Evolutionary conservation across 441 rosid genomes (phyloP).

Genomic region (Jatropha multifida): DNA sequence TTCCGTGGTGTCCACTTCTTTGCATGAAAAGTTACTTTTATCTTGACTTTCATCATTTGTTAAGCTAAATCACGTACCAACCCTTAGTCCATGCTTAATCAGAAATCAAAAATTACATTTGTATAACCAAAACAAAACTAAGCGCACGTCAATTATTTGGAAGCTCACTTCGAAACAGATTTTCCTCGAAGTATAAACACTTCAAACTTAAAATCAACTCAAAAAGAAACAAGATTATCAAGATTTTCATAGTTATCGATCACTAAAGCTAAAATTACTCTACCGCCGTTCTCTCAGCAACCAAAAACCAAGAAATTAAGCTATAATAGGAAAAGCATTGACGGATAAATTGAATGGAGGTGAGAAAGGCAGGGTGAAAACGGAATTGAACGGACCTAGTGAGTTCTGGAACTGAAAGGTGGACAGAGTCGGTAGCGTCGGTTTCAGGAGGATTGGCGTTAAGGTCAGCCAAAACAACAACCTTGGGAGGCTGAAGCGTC

Average conservation of each 20-base stretch:
- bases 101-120: not conserved
- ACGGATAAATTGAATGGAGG: not conserved
- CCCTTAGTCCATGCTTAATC: not conserved
- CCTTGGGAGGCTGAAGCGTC: constrained; percentile 41
- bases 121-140: not conserved
- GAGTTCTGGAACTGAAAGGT: constrained; percentile 33
- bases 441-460: constrained; percentile 82
- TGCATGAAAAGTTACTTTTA: constrained; percentile 39
- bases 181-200: not conserved
- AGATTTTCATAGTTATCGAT: not conserved
- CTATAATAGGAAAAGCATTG: not conserved
- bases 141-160: not conserved
- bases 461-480: constrained; percentile 83
- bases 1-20: constrained; percentile 55
- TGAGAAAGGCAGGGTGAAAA: not conserved
- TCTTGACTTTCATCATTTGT: constrained; percentile 65
- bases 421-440: constrained; percentile 50
- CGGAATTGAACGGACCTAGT: constrained; percentile 31
- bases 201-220: not conserved
- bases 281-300: not conserved
- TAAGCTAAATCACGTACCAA: constrained; percentile 29
- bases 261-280: not conserved
- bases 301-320: not conserved
- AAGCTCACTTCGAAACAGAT: not conserved
- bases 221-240: not conserved